phyloP scores from a whole-genome alignment of 2,329 filamentous ascomycete genomes.

The Botrytis sinoallii region DNA sequence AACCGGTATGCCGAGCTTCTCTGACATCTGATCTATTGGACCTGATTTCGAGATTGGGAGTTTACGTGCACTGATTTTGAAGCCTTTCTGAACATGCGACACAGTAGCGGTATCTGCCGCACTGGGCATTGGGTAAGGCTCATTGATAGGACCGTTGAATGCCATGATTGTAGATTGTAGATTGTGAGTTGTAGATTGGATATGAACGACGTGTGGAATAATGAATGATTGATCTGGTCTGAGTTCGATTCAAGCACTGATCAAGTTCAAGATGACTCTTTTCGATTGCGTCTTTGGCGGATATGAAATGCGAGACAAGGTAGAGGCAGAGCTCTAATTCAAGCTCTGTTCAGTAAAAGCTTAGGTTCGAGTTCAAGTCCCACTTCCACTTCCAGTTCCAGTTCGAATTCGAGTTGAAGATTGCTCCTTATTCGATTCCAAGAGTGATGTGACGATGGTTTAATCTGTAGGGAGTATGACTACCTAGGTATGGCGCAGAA shows the following conservation, averaged over 20 bases:
- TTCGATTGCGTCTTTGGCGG: not conserved
- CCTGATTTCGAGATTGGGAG: constrained; percentile 90
- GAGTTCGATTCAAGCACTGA: not conserved
- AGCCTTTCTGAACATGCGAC: constrained; percentile 59
- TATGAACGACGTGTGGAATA: not conserved
- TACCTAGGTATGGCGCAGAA: not conserved
- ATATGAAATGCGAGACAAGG: not conserved
- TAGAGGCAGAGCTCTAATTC: not conserved
- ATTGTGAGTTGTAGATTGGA: not conserved
- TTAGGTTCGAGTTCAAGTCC: not conserved
- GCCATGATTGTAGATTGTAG: constrained; percentile 27
- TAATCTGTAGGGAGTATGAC: not conserved
- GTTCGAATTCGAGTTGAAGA: not conserved
- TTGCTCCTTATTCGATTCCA: not conserved
- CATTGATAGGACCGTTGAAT: constrained; percentile 41
- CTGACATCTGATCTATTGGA: constrained; percentile 82
- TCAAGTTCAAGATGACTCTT: not conserved
- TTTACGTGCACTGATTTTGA: constrained; percentile 79
- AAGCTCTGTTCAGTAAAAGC: not conserved
- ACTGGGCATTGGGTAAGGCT: constrained; percentile 54
- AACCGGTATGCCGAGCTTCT: constrained; percentile 75
- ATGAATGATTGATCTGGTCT: not conserved
- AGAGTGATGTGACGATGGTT: not conserved
- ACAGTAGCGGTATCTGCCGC: constrained; percentile 53
- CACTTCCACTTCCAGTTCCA: not conserved